These are phyloP conservation scores for Cryptosporidium ubiquitum DNA, from an alignment of 169 alveolate genomes.

Conservation along the genomic window DNA sequence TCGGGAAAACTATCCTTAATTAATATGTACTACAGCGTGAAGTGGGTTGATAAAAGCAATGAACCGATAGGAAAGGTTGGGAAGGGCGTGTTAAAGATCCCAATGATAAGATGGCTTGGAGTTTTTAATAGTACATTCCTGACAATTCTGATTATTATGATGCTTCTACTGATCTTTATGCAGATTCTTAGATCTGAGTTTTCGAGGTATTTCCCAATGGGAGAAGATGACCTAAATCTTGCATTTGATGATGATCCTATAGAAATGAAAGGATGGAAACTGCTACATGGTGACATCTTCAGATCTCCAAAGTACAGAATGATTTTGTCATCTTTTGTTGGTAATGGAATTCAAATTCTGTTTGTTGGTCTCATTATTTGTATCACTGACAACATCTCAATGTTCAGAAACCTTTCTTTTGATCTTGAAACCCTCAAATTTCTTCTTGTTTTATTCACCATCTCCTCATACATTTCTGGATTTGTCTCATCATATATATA, in stretches of 20 bases:
- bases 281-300: constrained; percentile 67
- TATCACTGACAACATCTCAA: constrained; percentile 46
- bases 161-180: constrained; percentile 60
- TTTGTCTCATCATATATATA: constrained; percentile 54
- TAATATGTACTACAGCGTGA: constrained; percentile 42
- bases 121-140: constrained; percentile 50
- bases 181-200: constrained; percentile 61
- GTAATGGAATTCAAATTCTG: constrained; percentile 58
- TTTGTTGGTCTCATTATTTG: constrained; percentile 48
- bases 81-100: background rate
- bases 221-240: constrained; percentile 54
- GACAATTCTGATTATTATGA: constrained; percentile 20
- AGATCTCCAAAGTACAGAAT: constrained; percentile 72
- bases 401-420: constrained; percentile 40
- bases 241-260: constrained; percentile 73
- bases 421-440: constrained; percentile 40
- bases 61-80: background rate
- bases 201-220: constrained; percentile 70
- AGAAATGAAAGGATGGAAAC: constrained; percentile 72
- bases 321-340: constrained; percentile 62
- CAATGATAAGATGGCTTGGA: constrained; percentile 67
- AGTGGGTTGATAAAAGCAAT: constrained; percentile 49
- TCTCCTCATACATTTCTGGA: constrained; percentile 65
- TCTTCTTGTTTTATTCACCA: constrained; percentile 14
- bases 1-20: background rate